Base-by-base conservation (phyloP, 78 protist species). In the Polysphondylium violaceum region DNA sequence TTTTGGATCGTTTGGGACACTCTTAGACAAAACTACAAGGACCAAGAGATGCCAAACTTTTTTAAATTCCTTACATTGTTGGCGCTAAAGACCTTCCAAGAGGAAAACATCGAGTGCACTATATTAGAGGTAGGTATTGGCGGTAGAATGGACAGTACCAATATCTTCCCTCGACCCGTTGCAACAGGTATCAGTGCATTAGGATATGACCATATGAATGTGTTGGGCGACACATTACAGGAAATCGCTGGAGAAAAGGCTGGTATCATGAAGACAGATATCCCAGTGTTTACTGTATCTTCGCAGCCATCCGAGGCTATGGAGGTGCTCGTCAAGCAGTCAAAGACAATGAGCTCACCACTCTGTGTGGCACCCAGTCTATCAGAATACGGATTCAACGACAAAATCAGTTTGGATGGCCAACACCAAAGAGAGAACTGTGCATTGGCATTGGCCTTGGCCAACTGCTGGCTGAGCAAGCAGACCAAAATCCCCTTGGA, bases 101-200 rank as follows among this genome's bases (percentile, higher is more conserved):
- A 76, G 1, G 59, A 85, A 8, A n/a, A 67, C 11, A 83, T 96
- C 11, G 97, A 96, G 14, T 95, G 94, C 31, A 87, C 81, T 21
- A 71, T 96, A 9, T 27, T 96, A 43, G 98, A 96, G 35, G 98
- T 96, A 60, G 98, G 98, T 35, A 64, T 96, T 1, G 98, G 98
- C 16, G 98, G 98, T 31, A 41, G 94, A 27, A 40, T 74, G 27
- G 98, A 96, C 44, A 8, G 94, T 41, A 96, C 98, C 29, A 96
- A 96, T 60, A 50, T 93, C 5, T 47, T 96, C 31, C 65, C 75
- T 14, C 19, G 53, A 19, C 95, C 98, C 11, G 76, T n/a, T 14
- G 97, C 94, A 17, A 73, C 94, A 31, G 98, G 88, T 38, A 61
- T 95, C 50, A 58, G 85, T 14, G 44, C 95, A 11, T 19, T 96